These are phyloP conservation scores for Neoboletus magnificus DNA, from an alignment of 768 basidiomycete species.

Conservation along the genomic window DNA sequence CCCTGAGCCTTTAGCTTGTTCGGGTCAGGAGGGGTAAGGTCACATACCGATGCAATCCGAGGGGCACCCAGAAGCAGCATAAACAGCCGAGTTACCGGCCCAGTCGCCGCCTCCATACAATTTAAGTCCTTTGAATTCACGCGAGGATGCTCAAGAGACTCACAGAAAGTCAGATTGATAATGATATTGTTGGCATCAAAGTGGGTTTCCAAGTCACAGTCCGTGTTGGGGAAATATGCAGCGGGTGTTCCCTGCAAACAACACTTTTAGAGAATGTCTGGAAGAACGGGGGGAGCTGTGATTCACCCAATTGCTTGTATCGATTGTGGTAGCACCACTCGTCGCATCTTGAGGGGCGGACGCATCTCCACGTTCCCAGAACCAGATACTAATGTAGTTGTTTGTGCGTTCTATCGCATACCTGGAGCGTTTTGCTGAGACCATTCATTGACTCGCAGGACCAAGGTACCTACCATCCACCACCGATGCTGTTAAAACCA, in stretches of 20 bases:
- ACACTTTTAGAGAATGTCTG: neutral
- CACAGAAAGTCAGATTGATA: constrained; percentile 34
- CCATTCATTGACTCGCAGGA: too few relatives aligned
- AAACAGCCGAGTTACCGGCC: constrained; percentile 28
- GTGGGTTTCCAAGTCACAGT: constrained; percentile 39
- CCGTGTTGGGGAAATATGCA: constrained; percentile 36
- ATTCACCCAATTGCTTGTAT: constrained; percentile 26
- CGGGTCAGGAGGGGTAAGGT: neutral
- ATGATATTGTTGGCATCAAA: constrained; percentile 34
- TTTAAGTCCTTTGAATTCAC: too few relatives aligned
- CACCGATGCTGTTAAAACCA: constrained; percentile 29
- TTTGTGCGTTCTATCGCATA: constrained; percentile 39
- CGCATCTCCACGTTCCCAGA: constrained; percentile 36
- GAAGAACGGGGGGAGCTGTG: neutral
- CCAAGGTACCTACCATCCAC: too few relatives aligned
- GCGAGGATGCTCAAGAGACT: neutral
- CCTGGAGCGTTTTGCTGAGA: constrained; percentile 16
- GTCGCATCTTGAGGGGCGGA: constrained; percentile 35
- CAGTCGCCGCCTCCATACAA: constrained; percentile 29
- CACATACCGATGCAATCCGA: constrained; percentile 26
- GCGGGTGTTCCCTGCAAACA: constrained; percentile 30
- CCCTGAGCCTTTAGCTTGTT: neutral
- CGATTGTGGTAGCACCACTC: constrained; percentile 13
- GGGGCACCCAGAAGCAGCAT: constrained; percentile 28
- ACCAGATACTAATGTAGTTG: constrained; percentile 38